Percentiles rank a stretch among this genome's conserved stretches.
phyloP scores from a whole-genome alignment of 108 stramenopile genomes.

The Skeletonema costatum region DNA sequence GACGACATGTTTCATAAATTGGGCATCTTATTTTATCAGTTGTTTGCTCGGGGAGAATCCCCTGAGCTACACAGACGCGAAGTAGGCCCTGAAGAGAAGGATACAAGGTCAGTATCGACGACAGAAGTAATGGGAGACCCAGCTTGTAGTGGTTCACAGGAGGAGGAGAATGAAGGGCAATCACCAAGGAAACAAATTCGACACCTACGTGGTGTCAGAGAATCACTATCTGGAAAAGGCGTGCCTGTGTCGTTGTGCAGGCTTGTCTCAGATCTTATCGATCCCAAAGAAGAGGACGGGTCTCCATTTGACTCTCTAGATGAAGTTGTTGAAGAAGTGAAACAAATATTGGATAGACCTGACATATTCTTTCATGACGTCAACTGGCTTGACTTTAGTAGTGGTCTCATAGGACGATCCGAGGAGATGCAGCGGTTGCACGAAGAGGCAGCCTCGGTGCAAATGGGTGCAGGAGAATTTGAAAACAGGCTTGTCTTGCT shows the following conservation, averaged over 20 bases:
- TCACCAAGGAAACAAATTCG: neutral
- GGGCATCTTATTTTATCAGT: neutral
- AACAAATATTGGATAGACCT: conserved; percentile 1
- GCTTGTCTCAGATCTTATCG: conserved; percentile 3
- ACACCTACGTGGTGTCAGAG: neutral
- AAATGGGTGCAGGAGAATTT: neutral
- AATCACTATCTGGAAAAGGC: neutral
- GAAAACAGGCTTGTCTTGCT: neutral
- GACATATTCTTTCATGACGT: neutral
- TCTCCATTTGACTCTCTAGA: neutral
- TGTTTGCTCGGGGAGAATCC: neutral
- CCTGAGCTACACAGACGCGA: neutral
- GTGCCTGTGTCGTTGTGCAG: conserved; percentile 3
- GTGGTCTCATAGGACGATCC: neutral
- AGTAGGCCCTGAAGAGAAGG: neutral
- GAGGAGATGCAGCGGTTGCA: neutral
- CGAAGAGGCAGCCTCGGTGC: neutral
- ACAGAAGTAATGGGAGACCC: neutral
- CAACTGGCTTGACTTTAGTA: conserved; percentile 6
- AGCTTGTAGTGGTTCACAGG: neutral
- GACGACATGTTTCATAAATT: neutral
- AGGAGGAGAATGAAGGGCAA: neutral
- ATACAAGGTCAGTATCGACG: too few species aligned
- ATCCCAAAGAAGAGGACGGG: neutral
- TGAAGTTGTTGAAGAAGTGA: neutral